phyloP scores from a whole-genome alignment of 1,284 basidiomycete species.

The Puccinia polysora region DNA sequence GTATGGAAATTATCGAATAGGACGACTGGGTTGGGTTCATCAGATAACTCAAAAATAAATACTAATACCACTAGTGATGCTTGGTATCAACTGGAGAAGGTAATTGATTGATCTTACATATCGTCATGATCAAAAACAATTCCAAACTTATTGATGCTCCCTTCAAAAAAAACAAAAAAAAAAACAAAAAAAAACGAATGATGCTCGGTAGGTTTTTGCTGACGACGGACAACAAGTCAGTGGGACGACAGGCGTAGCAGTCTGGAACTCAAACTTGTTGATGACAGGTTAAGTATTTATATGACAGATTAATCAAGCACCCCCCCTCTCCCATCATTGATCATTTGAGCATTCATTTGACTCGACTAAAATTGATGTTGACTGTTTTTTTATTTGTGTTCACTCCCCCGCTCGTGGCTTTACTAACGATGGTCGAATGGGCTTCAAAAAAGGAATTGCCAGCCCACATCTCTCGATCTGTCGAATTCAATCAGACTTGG shows the following conservation, averaged over 20 bases:
- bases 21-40: background rate
- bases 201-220: conserved; percentile 24
- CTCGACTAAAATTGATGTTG: background rate
- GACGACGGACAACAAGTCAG: conserved; percentile 38
- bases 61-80: no score
- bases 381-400: background rate
- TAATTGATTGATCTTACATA: background rate
- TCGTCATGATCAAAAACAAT: background rate
- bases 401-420: no score
- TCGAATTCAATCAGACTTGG: conserved; percentile 19
- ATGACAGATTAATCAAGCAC: no score
- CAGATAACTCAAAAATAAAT: no score
- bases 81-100: conserved; percentile 19
- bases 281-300: conserved; percentile 35
- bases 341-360: no score
- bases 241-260: conserved; percentile 24
- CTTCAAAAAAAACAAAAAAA: background rate
- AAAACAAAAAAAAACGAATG: background rate
- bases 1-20: conserved; percentile 40
- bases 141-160: background rate
- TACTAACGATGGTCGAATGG: no score
- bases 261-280: conserved; percentile 27
- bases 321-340: no score
- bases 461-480: conserved; percentile 21
- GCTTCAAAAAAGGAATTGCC: conserved; percentile 6